phyloP scores from a whole-genome alignment of 1,284 basidiomycete species.

The Ustilago sp. region DNA sequence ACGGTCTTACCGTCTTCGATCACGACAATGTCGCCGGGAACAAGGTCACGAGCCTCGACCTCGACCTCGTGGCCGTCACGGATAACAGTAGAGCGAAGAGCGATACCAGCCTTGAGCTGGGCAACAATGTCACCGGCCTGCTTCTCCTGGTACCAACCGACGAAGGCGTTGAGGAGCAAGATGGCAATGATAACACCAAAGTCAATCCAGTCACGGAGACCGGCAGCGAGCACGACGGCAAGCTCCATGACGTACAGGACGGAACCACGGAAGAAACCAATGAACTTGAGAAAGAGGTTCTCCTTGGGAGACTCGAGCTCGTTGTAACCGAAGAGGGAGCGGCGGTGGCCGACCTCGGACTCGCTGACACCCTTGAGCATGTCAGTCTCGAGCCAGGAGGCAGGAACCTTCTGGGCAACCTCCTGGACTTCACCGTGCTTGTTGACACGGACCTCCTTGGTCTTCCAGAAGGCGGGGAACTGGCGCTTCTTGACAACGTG shows the following conservation, averaged over 20 bases:
- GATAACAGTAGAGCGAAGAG: slow-evolving; percentile 72
- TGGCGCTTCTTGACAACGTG: slow-evolving; percentile 66
- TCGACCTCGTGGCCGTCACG: slow-evolving; percentile 72
- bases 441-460: slow-evolving; percentile 67
- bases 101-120: slow-evolving; percentile 75
- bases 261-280: slow-evolving; percentile 71
- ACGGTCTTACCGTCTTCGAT: slow-evolving; percentile 73
- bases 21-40: slow-evolving; percentile 74
- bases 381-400: slow-evolving; percentile 72
- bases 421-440: slow-evolving; percentile 68
- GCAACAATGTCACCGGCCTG: slow-evolving; percentile 73
- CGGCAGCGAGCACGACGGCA: slow-evolving; percentile 70
- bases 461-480: slow-evolving; percentile 65
- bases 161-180: slow-evolving; percentile 72
- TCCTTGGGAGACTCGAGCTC: slow-evolving; percentile 69
- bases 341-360: slow-evolving; percentile 70
- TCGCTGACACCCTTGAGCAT: slow-evolving; percentile 71
- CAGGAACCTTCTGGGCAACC: slow-evolving; percentile 66
- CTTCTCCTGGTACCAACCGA: slow-evolving; percentile 76
- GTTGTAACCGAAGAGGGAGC: slow-evolving; percentile 69
- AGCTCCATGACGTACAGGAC: slow-evolving; percentile 71
- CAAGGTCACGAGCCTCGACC: slow-evolving; percentile 74
- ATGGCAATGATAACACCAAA: slow-evolving; percentile 73
- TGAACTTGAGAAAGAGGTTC: slow-evolving; percentile 73
- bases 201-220: slow-evolving; percentile 72